Conservation (phyloP, 1,284 basidiomycete genomes). For the Fistulinella staudtii region DNA sequence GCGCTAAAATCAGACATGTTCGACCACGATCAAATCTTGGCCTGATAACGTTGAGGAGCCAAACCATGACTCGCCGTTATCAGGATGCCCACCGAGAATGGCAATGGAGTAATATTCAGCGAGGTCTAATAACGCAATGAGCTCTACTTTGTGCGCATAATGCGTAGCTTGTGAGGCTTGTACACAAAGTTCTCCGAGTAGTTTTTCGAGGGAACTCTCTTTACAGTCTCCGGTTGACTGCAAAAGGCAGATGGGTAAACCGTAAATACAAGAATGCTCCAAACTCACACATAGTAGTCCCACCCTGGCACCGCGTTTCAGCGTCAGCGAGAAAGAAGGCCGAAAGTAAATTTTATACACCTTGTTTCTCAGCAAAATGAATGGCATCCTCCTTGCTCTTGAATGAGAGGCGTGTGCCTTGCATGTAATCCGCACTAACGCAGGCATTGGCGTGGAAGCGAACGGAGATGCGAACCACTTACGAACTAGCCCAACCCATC, state of each 20-base stretch:
- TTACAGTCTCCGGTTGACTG: slow-evolving; percentile 67
- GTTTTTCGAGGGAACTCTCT: slow-evolving; percentile 85
- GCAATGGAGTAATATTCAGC: slow-evolving; percentile 3
- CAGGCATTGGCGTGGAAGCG: neutral
- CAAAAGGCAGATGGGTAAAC: neutral
- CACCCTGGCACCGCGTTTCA: slow-evolving; percentile 46
- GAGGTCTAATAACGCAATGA: slow-evolving; percentile 5
- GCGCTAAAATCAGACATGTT: no score
- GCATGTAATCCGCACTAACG: slow-evolving; percentile 92
- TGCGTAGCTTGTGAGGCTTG: slow-evolving; percentile 77
- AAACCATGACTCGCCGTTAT: neutral
- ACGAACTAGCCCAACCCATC: slow-evolving; percentile 97
- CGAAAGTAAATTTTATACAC: slow-evolving; percentile 36
- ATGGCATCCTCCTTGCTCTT: slow-evolving; percentile 88
- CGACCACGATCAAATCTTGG: neutral
- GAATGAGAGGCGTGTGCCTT: slow-evolving; percentile 88
- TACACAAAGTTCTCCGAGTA: slow-evolving; percentile 92
- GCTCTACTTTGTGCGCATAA: slow-evolving; percentile 89
- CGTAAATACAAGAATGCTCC: neutral
- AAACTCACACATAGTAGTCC: slow-evolving; percentile 71
- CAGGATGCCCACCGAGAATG: neutral
- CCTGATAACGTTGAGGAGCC: neutral
- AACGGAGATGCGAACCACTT: slow-evolving; percentile 32
- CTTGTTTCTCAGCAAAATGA: slow-evolving; percentile 92
- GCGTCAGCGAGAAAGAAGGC: slow-evolving; percentile 1